Evolutionary conservation across 305 asterid genomes (phyloP).

Genomic region (Rubia balearica): DNA sequence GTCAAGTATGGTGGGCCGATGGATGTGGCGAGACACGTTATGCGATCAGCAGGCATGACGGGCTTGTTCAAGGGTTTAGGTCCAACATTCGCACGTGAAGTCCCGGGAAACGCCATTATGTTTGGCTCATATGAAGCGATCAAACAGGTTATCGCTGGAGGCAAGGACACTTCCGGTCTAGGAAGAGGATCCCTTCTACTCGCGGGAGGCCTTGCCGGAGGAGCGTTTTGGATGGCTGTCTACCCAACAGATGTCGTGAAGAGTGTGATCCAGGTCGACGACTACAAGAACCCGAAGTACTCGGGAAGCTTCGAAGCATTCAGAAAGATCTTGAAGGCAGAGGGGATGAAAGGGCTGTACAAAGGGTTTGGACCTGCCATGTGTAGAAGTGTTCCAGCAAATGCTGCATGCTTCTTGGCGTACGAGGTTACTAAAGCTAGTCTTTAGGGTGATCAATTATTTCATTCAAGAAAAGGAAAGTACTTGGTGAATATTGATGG

Average conservation of each 20-base stretch:
- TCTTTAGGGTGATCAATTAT: constrained; percentile 56
- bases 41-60: constrained; percentile 57
- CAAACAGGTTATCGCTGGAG: constrained; percentile 81
- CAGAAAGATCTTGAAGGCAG: constrained; percentile 58
- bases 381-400: constrained; percentile 91
- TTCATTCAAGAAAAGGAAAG: constrained; percentile 1
- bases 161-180: constrained; percentile 61
- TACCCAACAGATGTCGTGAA: constrained; percentile 89
- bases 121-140: constrained; percentile 75
- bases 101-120: constrained; percentile 90
- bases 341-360: constrained; percentile 82
- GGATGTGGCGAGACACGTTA: constrained; percentile 81
- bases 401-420: constrained; percentile 91
- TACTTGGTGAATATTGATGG: constrained; percentile 1
- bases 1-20: constrained; percentile 83
- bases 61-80: constrained; percentile 84
- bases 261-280: constrained; percentile 86
- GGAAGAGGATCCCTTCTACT: constrained; percentile 73
- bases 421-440: constrained; percentile 73
- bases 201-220: constrained; percentile 89
- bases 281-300: constrained; percentile 74
- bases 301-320: constrained; percentile 72
- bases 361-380: constrained; percentile 97
- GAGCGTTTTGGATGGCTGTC: constrained; percentile 64
- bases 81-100: constrained; percentile 83